phyloP scores from a whole-genome alignment of 495 filamentous ascomycete genomes.

The Lentithecium fluviatile region DNA sequence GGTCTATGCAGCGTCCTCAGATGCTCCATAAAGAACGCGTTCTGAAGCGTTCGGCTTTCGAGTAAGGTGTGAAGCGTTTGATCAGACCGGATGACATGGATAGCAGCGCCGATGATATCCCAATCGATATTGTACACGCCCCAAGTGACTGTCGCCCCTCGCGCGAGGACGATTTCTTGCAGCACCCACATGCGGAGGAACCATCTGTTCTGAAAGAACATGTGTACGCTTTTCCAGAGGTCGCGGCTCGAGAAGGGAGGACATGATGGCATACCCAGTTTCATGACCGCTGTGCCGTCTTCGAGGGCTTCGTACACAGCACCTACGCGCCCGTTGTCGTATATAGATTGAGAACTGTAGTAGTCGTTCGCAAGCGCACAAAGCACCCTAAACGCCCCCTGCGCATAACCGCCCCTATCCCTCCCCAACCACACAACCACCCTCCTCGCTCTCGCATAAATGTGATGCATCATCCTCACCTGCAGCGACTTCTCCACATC shows the following conservation, averaged over 20 bases:
- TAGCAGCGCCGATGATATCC: constrained; percentile 14
- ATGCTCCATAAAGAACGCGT: constrained; percentile 32
- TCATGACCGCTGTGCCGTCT: neutral
- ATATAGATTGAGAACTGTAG: no score
- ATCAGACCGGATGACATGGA: constrained; percentile 9
- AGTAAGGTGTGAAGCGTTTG: neutral
- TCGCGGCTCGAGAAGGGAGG: neutral
- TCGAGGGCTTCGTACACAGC: no score
- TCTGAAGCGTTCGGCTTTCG: constrained; percentile 13
- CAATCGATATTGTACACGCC: constrained; percentile 17
- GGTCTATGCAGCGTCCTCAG: neutral
- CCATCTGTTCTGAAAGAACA: constrained; percentile 22
- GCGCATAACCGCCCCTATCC: constrained; percentile 11
- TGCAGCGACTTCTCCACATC: constrained; percentile 12
- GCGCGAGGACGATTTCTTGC: constrained; percentile 30
- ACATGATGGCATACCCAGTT: neutral
- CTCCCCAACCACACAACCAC: constrained; percentile 32
- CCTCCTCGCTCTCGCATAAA: constrained; percentile 15
- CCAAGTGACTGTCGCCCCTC: constrained; percentile 20
- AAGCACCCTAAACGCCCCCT: constrained; percentile 6
- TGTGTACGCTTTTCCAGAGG: constrained; percentile 7
- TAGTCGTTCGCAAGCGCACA: constrained; percentile 17
- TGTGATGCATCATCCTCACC: constrained; percentile 17
- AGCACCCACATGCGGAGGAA: constrained; percentile 34
- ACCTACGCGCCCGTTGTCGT: no score